These are phyloP conservation scores for Metschnikowia peoriensis DNA, from an alignment of 805 yeast genomes.

Conservation along the genomic window DNA sequence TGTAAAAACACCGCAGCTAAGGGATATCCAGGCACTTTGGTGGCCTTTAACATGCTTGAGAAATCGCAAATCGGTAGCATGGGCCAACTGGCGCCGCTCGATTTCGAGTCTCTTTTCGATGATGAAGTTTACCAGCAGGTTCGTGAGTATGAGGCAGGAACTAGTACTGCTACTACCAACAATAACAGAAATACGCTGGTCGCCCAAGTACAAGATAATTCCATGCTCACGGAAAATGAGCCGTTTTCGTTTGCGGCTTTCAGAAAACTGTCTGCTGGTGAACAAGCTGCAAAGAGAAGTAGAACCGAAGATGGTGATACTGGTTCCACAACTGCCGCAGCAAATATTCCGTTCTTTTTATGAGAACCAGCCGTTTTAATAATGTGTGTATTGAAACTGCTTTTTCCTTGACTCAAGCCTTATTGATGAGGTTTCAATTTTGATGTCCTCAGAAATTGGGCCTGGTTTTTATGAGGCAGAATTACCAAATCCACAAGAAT, in stretches of 20 bases:
- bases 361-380: no score
- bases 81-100: constrained; percentile 9
- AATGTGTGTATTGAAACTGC: no score
- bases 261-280: not conserved
- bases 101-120: constrained; percentile 25
- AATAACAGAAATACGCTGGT: not conserved
- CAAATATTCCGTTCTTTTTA: not conserved
- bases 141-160: constrained; percentile 15
- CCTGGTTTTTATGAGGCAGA: no score
- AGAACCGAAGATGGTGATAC: not conserved
- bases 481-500: no score
- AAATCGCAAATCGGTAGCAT: constrained; percentile 18
- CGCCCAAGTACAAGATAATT: not conserved
- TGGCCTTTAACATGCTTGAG: constrained; percentile 42
- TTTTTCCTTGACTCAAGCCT: no score
- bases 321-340: not conserved
- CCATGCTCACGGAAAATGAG: not conserved
- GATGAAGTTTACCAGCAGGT: constrained; percentile 27
- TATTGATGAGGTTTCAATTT: no score
- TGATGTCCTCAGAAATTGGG: no score
- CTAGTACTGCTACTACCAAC: not conserved
- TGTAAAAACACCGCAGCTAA: constrained; percentile 30
- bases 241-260: constrained; percentile 16
- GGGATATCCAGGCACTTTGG: constrained; percentile 36
- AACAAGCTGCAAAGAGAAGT: not conserved